Conservation (phyloP, 169 alveolate genomes). For the Plasmodium fragile region DNA sequence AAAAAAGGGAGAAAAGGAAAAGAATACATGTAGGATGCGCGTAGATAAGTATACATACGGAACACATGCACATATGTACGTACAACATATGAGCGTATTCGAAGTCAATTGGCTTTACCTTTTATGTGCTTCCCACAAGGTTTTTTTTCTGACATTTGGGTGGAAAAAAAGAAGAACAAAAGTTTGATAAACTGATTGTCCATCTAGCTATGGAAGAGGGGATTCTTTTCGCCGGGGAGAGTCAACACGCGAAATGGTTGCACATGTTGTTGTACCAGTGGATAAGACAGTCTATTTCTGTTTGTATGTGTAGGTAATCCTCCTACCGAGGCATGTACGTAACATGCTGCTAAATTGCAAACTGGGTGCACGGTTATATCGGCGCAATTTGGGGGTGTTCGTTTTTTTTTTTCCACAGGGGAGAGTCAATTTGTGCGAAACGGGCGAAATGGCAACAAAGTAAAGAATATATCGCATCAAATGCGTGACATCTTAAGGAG, state of each 20-base stretch:
- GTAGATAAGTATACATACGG: not conserved
- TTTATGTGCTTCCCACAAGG: not conserved
- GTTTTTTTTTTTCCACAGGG: not conserved
- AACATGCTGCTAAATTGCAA: not conserved
- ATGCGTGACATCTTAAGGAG: not conserved
- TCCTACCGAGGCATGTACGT: not conserved
- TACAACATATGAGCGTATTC: not conserved
- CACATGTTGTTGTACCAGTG: not conserved
- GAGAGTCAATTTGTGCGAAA: not conserved
- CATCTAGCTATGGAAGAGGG: not conserved
- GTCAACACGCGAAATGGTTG: not conserved
- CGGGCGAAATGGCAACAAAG: not conserved
- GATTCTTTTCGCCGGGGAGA: not conserved
- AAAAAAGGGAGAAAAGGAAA: slow-evolving; percentile 1
- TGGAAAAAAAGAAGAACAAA: not conserved
- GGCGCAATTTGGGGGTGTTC: not conserved
- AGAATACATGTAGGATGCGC: not conserved
- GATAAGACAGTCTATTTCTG: not conserved
- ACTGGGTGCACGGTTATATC: not conserved
- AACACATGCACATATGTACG: not conserved
- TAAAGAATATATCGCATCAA: not conserved
- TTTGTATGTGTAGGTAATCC: not conserved
- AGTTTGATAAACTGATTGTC: not conserved
- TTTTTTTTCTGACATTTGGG: not conserved
- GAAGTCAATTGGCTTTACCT: not conserved